Percentiles rank a stretch among this genome's conserved stretches.
phyloP scores from a whole-genome alignment of 164 flowering plant genomes.

The Macadamia integrifolia region DNA sequence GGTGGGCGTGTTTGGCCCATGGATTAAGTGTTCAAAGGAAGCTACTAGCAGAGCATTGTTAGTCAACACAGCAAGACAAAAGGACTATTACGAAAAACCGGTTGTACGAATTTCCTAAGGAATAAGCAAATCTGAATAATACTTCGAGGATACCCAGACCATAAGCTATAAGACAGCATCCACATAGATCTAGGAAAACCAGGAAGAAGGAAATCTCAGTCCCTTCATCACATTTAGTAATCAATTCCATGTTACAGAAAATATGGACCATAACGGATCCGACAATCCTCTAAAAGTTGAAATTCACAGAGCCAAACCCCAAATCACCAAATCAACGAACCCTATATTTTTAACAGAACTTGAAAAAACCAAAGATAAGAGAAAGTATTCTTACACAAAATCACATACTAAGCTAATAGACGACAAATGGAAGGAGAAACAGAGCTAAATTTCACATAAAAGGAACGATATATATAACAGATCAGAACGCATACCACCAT shows the following conservation, averaged over 20 bases:
- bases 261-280: not conserved
- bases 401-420: not conserved
- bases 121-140: no score
- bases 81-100: no score
- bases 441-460: conserved; percentile 14
- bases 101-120: no score
- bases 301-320: conserved; percentile 4
- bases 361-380: not conserved
- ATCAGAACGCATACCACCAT: conserved; percentile 33
- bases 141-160: no score
- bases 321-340: conserved; percentile 7
- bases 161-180: no score
- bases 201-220: no score
- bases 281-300: not conserved
- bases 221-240: no score
- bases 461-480: conserved; percentile 16
- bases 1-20: no score
- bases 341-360: not conserved
- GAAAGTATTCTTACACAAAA: not conserved
- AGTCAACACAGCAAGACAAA: no score
- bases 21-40: no score
- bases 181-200: no score
- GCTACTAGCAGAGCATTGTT: no score
- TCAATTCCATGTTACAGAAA: not conserved
- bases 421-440: not conserved